Evolutionary conservation across 768 basidiomycete genomes (phyloP), one percentile per base, ranked within the genome.

Genomic region (Tremella fuciformis): DNA sequence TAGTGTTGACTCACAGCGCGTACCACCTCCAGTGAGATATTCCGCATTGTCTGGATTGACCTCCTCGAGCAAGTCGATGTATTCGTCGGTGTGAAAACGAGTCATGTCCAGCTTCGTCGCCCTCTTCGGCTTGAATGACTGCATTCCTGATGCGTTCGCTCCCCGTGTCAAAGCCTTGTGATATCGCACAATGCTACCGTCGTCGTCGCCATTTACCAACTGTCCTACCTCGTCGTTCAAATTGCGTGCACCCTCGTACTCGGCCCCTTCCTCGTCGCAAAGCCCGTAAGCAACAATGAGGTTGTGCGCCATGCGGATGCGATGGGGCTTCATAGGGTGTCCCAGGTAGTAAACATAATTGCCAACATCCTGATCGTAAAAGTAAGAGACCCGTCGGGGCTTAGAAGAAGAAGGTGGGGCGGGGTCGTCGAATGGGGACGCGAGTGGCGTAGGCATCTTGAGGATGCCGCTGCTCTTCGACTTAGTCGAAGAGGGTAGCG

Each of bases 11-110:
- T 66, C 48, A 93, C 93, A 98, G 77, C 91, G 80, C 40, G 86
- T 85, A 7, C 91, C 90, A 55, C 87, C 84, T 64, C 85, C 88
- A 1, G 89, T 91, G 70, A 96, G 77, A 55, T 89, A 86, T 66
- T 89, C 88, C 1, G 83, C 85, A 3, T 89, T 94, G 77, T 99
- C 96, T 0, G 93, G 93, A 0, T 87, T 89, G 24, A 98, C 93
- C 49, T 84, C 83, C 54, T 84, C 82, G 46, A 99, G 79, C 69
- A 98, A 94, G 69, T 98, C 86, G 58, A 99, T 83, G 78, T 96
- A 99, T 82, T 99, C 96, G 80, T 99, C 96, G 19, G 94, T 91
- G 76, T 99, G 96, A 78, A 98, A 99, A 11, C 86, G 80, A n/a
- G 89, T 87, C 88, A 99, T 88, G 21, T 84, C 82, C 68, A 85